These are phyloP conservation scores for Metschnikowia corniflorae DNA, from an alignment of 805 yeast genomes.

Conservation along the genomic window DNA sequence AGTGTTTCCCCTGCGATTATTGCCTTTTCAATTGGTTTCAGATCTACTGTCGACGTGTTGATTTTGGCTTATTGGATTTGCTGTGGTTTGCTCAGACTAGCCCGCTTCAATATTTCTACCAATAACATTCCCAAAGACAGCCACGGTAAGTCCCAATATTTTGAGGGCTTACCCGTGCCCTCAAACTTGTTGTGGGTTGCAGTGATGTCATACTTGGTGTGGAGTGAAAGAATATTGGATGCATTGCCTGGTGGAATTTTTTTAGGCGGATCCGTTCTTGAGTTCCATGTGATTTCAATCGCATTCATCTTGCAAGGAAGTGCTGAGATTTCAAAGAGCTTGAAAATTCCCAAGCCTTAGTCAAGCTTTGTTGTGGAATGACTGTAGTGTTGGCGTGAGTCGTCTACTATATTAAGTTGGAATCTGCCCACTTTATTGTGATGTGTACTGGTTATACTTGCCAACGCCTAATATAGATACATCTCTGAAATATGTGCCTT, in stretches of 20 bases:
- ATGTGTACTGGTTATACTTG: too few relatives aligned
- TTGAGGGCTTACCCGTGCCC: conserved; percentile 97
- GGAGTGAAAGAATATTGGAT: conserved; percentile 44
- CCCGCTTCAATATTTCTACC: conserved; percentile 93
- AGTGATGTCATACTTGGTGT: conserved; percentile 66
- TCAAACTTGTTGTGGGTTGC: conserved; percentile 73
- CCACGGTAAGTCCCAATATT: conserved; percentile 82
- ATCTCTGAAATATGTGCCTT: conserved; percentile 22
- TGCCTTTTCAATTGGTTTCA: conserved; percentile 89
- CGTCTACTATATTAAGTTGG: too few relatives aligned
- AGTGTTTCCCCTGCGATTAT: conserved; percentile 94
- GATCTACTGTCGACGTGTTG: conserved; percentile 75
- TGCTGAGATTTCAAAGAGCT: conserved; percentile 85
- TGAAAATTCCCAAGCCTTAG: conserved; percentile 85
- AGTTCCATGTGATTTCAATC: conserved; percentile 68
- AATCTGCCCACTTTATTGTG: too few relatives aligned
- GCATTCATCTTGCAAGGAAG: conserved; percentile 79
- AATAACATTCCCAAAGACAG: conserved; percentile 88
- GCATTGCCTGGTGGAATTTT: conserved; percentile 64
- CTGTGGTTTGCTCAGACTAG: conserved; percentile 91
- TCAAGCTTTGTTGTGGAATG: too few relatives aligned
- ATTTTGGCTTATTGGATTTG: conserved; percentile 79
- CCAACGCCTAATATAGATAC: conserved; percentile 15
- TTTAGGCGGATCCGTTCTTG: conserved; percentile 54
- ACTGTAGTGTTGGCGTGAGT: too few relatives aligned